A percentile compares a stretch with the other conserved stretches of the same genome.
Evolutionary conservation across 768 basidiomycete genomes (phyloP).

Genomic region (Flagelloscypha sp.): DNA sequence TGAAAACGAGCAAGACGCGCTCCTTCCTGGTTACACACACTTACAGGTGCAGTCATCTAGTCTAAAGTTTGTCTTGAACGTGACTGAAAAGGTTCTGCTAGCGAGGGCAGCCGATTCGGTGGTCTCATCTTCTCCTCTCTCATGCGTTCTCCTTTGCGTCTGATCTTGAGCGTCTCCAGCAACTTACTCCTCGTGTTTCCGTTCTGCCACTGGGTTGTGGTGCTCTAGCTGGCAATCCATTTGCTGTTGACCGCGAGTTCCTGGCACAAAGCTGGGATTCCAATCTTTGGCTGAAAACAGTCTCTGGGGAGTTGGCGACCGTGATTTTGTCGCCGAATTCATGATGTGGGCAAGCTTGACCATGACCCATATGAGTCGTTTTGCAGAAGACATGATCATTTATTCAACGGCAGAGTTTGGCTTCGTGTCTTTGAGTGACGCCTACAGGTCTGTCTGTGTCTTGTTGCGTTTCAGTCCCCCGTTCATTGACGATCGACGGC

Average conservation of each 20-base stretch:
- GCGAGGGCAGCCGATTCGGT: slow-evolving; percentile 97
- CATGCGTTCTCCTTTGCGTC: slow-evolving; percentile 90
- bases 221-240: slow-evolving; percentile 94
- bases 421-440: slow-evolving; percentile 92
- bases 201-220: slow-evolving; percentile 91
- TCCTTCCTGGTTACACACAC: slow-evolving; percentile 97
- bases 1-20: slow-evolving; percentile 82
- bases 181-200: slow-evolving; percentile 84
- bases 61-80: slow-evolving; percentile 1
- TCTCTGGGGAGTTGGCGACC: slow-evolving; percentile 92
- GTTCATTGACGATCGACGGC: slow-evolving; percentile 3
- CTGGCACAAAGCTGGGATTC: slow-evolving; percentile 90
- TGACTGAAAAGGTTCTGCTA: slow-evolving; percentile 22
- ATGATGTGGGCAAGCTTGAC: slow-evolving; percentile 92
- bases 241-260: slow-evolving; percentile 88
- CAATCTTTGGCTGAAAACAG: slow-evolving; percentile 88
- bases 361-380: slow-evolving; percentile 88
- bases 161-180: slow-evolving; percentile 78
- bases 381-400: slow-evolving; percentile 94
- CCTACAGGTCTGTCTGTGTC: slow-evolving; percentile 69
- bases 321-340: slow-evolving; percentile 96
- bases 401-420: slow-evolving; percentile 98
- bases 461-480: neutral
- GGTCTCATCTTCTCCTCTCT: slow-evolving; percentile 94
- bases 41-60: slow-evolving; percentile 62